phyloP scores from a whole-genome alignment of 768 basidiomycete species.

The Suillus paluster region DNA sequence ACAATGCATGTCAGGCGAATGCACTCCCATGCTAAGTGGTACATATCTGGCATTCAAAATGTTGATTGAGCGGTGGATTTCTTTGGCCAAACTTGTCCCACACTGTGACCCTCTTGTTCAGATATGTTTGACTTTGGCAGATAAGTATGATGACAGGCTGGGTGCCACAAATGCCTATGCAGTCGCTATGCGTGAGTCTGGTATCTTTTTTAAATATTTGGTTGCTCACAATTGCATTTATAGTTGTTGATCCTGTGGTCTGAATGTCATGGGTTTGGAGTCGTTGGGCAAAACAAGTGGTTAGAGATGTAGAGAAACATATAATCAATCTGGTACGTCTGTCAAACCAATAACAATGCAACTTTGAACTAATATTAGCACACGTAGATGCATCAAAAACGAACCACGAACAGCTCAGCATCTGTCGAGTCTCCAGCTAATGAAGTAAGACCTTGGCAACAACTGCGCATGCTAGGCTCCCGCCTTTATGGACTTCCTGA shows the following conservation, averaged over 20 bases:
- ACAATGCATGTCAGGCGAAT: slow-evolving; percentile 8
- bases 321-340: background rate
- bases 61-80: slow-evolving; percentile 2
- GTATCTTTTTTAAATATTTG: background rate
- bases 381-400: background rate
- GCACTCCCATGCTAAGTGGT: slow-evolving; percentile 1
- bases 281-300: background rate
- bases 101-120: slow-evolving; percentile 5
- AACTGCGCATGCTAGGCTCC: background rate
- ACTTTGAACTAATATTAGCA: background rate
- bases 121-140: background rate
- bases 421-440: background rate
- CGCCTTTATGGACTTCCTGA: background rate
- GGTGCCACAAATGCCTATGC: background rate
- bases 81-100: background rate
- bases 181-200: background rate
- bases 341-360: background rate
- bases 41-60: slow-evolving; percentile 4
- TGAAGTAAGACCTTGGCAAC: background rate
- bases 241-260: background rate
- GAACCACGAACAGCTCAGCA: background rate
- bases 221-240: background rate
- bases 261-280: background rate
- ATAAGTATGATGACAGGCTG: slow-evolving; percentile 2
- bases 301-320: background rate